Evolutionary conservation across 805 yeast genomes (phyloP).

Genomic region (Wickerhamomyces mucosus): DNA sequence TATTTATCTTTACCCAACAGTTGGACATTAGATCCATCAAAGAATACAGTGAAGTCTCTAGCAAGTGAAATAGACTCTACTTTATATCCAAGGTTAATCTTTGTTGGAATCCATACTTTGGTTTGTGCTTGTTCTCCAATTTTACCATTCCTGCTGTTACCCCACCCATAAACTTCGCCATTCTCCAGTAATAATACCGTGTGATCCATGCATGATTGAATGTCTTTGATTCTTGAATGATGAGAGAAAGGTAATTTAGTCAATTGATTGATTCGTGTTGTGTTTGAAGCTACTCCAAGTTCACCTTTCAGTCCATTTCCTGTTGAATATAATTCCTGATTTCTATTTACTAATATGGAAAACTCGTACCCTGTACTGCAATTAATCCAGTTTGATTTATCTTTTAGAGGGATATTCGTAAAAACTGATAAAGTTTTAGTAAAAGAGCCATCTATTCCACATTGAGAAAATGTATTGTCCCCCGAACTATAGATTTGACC

Average conservation of each 20-base stretch:
- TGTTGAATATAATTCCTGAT: slow-evolving; percentile 35
- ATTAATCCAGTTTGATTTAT: too few relatives aligned
- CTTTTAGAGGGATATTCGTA: too few relatives aligned
- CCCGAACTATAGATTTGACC: slow-evolving; percentile 57
- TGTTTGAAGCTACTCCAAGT: slow-evolving; percentile 41
- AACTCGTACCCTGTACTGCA: slow-evolving; percentile 79
- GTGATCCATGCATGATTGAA: slow-evolving; percentile 36
- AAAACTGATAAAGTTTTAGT: too few relatives aligned
- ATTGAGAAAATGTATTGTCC: slow-evolving; percentile 45
- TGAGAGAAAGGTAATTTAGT: slow-evolving; percentile 7
- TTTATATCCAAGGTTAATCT: not conserved
- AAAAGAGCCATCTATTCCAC: too few relatives aligned
- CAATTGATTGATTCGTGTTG: slow-evolving; percentile 3
- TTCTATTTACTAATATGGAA: slow-evolving; percentile 37
- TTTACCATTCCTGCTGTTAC: slow-evolving; percentile 57
- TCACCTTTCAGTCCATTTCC: slow-evolving; percentile 74
- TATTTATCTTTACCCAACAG: slow-evolving; percentile 29
- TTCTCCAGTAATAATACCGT: slow-evolving; percentile 28
- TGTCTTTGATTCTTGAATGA: slow-evolving; percentile 5
- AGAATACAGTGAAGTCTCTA: slow-evolving; percentile 45
- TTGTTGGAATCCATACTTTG: slow-evolving; percentile 11
- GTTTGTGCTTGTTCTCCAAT: slow-evolving; percentile 17
- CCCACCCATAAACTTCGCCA: slow-evolving; percentile 55
- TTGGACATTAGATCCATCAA: slow-evolving; percentile 13
- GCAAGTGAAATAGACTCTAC: slow-evolving; percentile 28